Base-by-base conservation (phyloP, 305 asterid genomes). In the Fraxinus xanthoxyloides region DNA sequence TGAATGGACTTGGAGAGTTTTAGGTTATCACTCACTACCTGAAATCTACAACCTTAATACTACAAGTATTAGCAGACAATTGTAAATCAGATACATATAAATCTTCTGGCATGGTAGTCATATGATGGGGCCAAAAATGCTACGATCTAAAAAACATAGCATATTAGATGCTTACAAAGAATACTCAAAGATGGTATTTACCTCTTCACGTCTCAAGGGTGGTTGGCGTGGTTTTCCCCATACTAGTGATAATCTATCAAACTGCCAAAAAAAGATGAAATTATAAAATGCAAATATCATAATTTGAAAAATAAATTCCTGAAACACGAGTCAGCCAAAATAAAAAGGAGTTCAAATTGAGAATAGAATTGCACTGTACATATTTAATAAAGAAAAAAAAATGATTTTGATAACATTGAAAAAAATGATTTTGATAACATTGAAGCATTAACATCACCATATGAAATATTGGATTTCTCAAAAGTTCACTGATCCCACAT, bases 221-320 rank as follows among this genome's bases (percentile, higher is more conserved):
- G 97, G 88, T 90, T 95, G 99, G 4, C 98, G 98, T 80, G 99
- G 99, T 84, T 95, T 95, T 85, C 99, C 99, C 99, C 98, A 97
- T 80, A 91, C 95, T 61, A 93, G 92, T 48, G 98, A 90, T 84
- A 92, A 79, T 86, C 88, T 93, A 73, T 97, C 97, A 51, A 92
- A 85, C 99, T 97, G 97, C 84, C 79, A 85, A 78, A 67, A 80
- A 77, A 82, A 74, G 40, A 75, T 84, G 69, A 84, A 81, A 36
- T 48, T 61, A 24, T 36, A 81, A 32, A 59, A 10, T 30, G 6
- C n/a, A 54, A 54, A 54, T 54, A 54, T 67, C 38, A 67, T 28
- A 67, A 65, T 24, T 12, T 65, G 13, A 70, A 9, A 31, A 12
- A 70, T 26, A 70, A 28, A 70, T 70, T 70, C 75, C 30, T 7